Base-by-base conservation (phyloP, 1,284 basidiomycete species). In the Ganoderma resinaceum region DNA sequence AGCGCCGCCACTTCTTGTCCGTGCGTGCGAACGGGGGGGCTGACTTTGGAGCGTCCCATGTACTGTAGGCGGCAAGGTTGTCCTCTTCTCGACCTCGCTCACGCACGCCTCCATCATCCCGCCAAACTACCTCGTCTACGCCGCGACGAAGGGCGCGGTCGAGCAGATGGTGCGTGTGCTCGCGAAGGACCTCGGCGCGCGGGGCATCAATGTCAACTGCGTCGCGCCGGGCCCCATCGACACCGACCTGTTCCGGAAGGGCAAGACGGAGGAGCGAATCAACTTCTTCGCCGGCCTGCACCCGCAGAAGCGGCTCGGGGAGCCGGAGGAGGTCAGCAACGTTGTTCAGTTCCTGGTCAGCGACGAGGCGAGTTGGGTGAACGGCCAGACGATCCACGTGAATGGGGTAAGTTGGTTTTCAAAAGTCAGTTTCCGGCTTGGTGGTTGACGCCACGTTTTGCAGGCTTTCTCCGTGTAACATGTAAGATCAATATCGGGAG, bases 121-220 rank as follows among this genome's bases (percentile, higher is more conserved):
- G 2, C 83, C 88, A 1, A 84, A 84, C 67, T 81, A 82, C 16
- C 81, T 89, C 29, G 79, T 84, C 63, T 89, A 88, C 75, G 80
- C 83, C 62, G 83, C 85, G 20, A 82, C 85, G 2, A 89, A 90
- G 76, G 88, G 85, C 53, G 87, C 87, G 1, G 78, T 89, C 64
- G 87, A 89, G 73, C 87, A 89, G 70, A 79, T 89, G 62, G 79
- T 83, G n/a, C 84, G 87, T n/a, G 83, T 88, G 26, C 83, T 89
- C 23, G 83, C 87, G 2, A 88, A 88, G 71, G 86, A 88, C 72
- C 80, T 89, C 46, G 87, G 87, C 1, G 72, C 80, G 8, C 78
- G 80, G 7, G 85, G 84, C 5, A 83, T 90, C 71, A 88, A 85
- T 0, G 88, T 89, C 60, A 90, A 91, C 79, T 83, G 83, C 23